phyloP scores from a whole-genome alignment of 257 asterid genomes.

The Datura wrightii region DNA sequence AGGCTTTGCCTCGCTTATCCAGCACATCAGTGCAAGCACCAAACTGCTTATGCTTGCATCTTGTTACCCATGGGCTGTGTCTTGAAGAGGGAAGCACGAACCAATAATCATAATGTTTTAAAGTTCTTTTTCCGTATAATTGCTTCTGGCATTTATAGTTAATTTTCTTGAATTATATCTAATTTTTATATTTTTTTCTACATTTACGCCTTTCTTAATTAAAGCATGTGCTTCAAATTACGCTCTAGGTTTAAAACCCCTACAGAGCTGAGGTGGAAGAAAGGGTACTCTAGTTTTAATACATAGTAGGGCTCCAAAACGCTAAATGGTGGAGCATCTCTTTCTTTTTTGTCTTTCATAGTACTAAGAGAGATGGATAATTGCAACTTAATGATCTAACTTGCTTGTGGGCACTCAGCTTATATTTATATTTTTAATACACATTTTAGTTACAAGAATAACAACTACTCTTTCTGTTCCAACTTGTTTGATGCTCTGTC shows the following conservation, averaged over 20 bases:
- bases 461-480: not conserved
- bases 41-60: not conserved
- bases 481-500: constrained; percentile 8
- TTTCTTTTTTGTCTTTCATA: not conserved
- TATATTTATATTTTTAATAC: not conserved
- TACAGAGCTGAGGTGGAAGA: not conserved
- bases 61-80: not conserved
- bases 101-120: not conserved
- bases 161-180: constrained; percentile 11
- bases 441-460: not conserved
- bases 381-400: not conserved
- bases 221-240: constrained; percentile 2
- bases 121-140: not conserved
- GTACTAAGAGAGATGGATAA: constrained; percentile 9
- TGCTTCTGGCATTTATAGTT: not conserved
- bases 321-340: not conserved
- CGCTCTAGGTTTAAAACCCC: not conserved
- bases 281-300: not conserved
- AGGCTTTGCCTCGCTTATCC: not conserved
- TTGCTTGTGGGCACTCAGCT: constrained; percentile 10
- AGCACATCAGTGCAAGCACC: not conserved
- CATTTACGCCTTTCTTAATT: not conserved
- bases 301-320: not conserved
- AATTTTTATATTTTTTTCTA: not conserved
- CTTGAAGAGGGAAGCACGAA: not conserved